phyloP scores from a whole-genome alignment of 495 filamentous ascomycete species.

The Hyaloscypha hepaticicola region DNA sequence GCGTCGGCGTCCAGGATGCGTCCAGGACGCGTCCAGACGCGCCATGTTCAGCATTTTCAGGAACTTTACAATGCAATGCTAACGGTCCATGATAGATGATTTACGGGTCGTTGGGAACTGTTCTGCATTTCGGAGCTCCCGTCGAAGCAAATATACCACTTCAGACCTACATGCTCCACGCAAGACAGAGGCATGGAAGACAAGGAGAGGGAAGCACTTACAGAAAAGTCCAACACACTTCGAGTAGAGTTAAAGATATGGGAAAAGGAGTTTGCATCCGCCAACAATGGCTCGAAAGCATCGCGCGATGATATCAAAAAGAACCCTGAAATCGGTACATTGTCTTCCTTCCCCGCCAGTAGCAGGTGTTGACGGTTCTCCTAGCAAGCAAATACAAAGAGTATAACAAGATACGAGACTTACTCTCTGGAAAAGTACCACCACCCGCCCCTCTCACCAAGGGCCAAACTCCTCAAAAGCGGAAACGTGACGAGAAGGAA shows the following conservation, averaged over 20 bases:
- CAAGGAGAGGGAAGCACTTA: constrained; percentile 38
- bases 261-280: constrained; percentile 73
- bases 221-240: constrained; percentile 47
- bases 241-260: constrained; percentile 81
- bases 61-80: background rate
- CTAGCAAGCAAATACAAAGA: constrained; percentile 87
- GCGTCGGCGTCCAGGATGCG: background rate
- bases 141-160: background rate
- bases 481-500: constrained; percentile 43
- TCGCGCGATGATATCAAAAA: constrained; percentile 83
- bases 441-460: constrained; percentile 33
- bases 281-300: constrained; percentile 73
- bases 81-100: background rate
- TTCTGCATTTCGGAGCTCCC: background rate
- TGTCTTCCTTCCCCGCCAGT: background rate
- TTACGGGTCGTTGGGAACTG: background rate
- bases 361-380: constrained; percentile 2
- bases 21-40: constrained; percentile 1
- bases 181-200: constrained; percentile 45
- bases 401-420: constrained; percentile 71
- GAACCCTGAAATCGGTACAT: constrained; percentile 74
- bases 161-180: background rate
- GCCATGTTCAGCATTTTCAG: background rate
- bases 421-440: constrained; percentile 49
- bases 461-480: constrained; percentile 33